A percentile compares a stretch with the other conserved stretches of the same genome.
phyloP scores from a whole-genome alignment of 257 asterid genomes.

The Primulina eburnea region DNA sequence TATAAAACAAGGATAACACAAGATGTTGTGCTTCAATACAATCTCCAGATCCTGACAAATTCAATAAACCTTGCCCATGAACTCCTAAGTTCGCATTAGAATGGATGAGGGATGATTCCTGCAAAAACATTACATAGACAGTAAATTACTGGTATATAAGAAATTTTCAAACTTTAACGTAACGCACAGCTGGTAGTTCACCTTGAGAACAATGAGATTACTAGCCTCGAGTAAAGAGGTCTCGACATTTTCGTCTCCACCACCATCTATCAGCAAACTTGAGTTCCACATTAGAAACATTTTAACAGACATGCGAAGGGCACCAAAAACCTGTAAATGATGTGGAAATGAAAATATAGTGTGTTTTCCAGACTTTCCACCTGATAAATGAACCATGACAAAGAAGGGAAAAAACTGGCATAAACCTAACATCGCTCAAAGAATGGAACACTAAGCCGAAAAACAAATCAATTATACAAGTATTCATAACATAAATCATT shows the following conservation, averaged over 20 bases:
- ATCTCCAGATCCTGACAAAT: slow-evolving; percentile 95
- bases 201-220: slow-evolving; percentile 94
- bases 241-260: slow-evolving; percentile 95
- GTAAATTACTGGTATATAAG: slow-evolving; percentile 10
- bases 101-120: slow-evolving; percentile 88
- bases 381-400: not conserved
- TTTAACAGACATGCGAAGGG: slow-evolving; percentile 98
- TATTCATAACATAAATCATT: not conserved
- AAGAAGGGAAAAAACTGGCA: not conserved
- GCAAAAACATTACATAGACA: slow-evolving; percentile 25
- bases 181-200: slow-evolving; percentile 31
- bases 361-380: not conserved
- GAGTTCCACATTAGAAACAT: slow-evolving; percentile 99
- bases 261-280: slow-evolving; percentile 88
- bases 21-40: slow-evolving; percentile 91
- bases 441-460: slow-evolving; percentile 16
- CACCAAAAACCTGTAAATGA: slow-evolving; percentile 84
- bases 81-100: slow-evolving; percentile 96
- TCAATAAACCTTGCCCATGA: slow-evolving; percentile 92
- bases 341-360: slow-evolving; percentile 17
- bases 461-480: not conserved
- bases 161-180: not conserved
- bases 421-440: not conserved
- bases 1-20: slow-evolving; percentile 82
- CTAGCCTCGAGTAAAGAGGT: slow-evolving; percentile 97